Evolutionary conservation across 371 early-diverging fungal species (phyloP).

Genomic region (Lichtheimia ornata): DNA sequence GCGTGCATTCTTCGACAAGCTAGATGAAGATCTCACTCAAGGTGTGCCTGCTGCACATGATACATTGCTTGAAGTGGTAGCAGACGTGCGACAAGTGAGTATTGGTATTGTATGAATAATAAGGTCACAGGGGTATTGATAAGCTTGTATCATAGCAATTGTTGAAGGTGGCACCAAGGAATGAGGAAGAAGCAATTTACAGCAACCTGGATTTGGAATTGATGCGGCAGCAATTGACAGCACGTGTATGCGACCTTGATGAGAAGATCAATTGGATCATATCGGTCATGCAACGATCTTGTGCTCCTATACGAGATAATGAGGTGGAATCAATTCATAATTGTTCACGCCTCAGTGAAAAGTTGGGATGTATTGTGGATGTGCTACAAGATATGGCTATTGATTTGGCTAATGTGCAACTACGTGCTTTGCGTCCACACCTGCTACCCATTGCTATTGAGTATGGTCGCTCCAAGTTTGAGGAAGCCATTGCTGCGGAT

Average conservation of each 20-base stretch:
- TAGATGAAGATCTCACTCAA: constrained; percentile 48
- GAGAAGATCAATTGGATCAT: constrained; percentile 45
- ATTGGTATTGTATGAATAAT: no score
- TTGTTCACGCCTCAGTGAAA: constrained; percentile 17
- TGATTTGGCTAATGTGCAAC: constrained; percentile 69
- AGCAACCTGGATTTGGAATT: constrained; percentile 60
- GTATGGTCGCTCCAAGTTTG: constrained; percentile 70
- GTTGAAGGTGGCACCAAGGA: constrained; percentile 11
- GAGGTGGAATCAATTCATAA: constrained; percentile 43
- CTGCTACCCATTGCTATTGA: constrained; percentile 64
- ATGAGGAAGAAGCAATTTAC: constrained; percentile 33
- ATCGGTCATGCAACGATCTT: constrained; percentile 59
- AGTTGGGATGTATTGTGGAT: constrained; percentile 50
- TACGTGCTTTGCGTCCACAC: constrained; percentile 62
- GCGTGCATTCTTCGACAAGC: constrained; percentile 65
- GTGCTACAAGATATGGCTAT: constrained; percentile 70
- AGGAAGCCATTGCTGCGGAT: constrained; percentile 36
- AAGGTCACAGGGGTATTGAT: neutral
- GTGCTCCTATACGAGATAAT: constrained; percentile 75
- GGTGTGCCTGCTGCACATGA: constrained; percentile 24
- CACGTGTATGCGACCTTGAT: constrained; percentile 46
- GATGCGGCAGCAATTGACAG: constrained; percentile 57
- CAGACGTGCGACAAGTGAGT: constrained; percentile 40
- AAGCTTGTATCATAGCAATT: constrained; percentile 35
- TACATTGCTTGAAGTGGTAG: constrained; percentile 48